A percentile compares a stretch with the other conserved stretches of the same genome.
These are phyloP conservation scores for Nidula niveotomentosa DNA, from an alignment of 1,284 basidiomycete species.

Conservation along the genomic window DNA sequence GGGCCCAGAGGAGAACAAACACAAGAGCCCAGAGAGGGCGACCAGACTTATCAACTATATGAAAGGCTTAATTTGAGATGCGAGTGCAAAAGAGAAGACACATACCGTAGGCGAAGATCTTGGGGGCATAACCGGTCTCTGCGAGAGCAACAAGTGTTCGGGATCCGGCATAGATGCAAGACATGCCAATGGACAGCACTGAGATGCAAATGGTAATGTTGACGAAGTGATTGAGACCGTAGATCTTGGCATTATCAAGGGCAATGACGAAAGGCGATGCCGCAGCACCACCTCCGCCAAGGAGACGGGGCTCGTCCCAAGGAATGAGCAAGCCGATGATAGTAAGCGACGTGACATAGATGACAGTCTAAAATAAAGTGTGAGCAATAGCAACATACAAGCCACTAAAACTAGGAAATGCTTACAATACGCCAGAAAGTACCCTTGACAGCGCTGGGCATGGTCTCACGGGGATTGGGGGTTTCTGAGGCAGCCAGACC, in stretches of 20 bases:
- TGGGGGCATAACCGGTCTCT: conserved; percentile 67
- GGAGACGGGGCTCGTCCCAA: conserved; percentile 45
- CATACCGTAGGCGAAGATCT: conserved; percentile 48
- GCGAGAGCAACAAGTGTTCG: conserved; percentile 70
- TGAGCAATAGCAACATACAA: too few relatives aligned
- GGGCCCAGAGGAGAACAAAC: conserved; percentile 33
- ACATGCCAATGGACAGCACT: conserved; percentile 70
- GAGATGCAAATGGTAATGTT: conserved; percentile 73
- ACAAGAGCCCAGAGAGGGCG: too few relatives aligned
- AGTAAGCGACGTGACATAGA: conserved; percentile 40
- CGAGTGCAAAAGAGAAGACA: conserved; percentile 38
- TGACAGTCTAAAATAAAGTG: too few relatives aligned
- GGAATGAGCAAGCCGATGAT: conserved; percentile 51
- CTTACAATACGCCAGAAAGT: conserved; percentile 49
- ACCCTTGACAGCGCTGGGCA: conserved; percentile 52
- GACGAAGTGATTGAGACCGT: conserved; percentile 62
- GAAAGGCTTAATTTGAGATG: too few relatives aligned
- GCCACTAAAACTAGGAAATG: too few relatives aligned
- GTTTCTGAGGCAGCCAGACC: conserved; percentile 63
- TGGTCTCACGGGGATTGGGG: conserved; percentile 56
- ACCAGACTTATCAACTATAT: too few relatives aligned
- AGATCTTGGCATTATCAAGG: conserved; percentile 58
- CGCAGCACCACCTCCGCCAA: conserved; percentile 39
- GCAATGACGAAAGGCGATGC: conserved; percentile 67
- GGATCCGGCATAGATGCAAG: conserved; percentile 66